Evolutionary conservation across 2,329 filamentous ascomycete species (phyloP), one percentile per base, ranked within the genome.

Genomic region (Tympanopsis confertula): DNA sequence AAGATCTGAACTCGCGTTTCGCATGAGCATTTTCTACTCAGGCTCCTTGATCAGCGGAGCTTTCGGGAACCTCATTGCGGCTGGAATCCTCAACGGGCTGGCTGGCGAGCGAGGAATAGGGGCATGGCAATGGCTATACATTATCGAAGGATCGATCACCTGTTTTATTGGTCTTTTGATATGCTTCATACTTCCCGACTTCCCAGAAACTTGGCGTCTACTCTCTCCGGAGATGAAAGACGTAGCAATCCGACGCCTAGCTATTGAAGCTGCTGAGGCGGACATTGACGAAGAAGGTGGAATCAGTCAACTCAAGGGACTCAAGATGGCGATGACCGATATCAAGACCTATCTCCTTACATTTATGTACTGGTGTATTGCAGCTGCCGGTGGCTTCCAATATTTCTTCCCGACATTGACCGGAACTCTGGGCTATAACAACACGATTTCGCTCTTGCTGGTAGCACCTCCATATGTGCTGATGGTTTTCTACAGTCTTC

Each of bases 341-440:
- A 54, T 62, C 14, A 69, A 69, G 45, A 67, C 64, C 4, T 69
- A 65, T 45, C 50, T 64, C 4, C 48, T 68, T 10, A 62, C 64
- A 4, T 40, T 68, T 20, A 61, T 62, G 5, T 69, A 68, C 48
- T 59, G 66, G 54, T 53, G 59, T 42, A 65, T 68, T 39, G 66
- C 61, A 2, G 65, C 62, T 5, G 62, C 66, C 7, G 58, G 61
- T 3, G 68, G 66, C 2, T 69, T 72, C 49, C 68, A 72, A 39
- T 70, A 72, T 51, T 77, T 73, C 57, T 72, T 71, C 52, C 69
- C 69, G 0, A 65, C 68, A 0, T 59, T 66, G 44, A 71, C 58
- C 26, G 50, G 43, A 45, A 66, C 64, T 0, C 54, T 71, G 13
- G 55, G 57, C 17, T 63, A 62, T 45, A 49, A 43, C 44, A 42